Conservation (phyloP, 768 basidiomycete genomes). For the Cystoderma amianthinum region DNA sequence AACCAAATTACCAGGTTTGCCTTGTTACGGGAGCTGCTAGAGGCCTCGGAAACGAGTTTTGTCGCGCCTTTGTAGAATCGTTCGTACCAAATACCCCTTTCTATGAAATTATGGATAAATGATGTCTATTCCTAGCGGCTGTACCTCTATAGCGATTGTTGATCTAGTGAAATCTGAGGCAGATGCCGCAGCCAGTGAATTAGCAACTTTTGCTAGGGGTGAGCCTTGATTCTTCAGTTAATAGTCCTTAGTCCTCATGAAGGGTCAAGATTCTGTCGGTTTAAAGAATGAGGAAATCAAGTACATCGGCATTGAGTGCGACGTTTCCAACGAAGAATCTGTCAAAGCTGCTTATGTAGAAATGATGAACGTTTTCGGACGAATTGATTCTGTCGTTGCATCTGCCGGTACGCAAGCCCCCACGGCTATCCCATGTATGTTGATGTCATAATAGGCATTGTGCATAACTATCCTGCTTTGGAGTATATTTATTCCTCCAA, state of each 20-base stretch:
- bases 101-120: conserved; percentile 1
- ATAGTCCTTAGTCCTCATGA: neutral
- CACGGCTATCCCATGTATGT: neutral
- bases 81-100: conserved; percentile 24
- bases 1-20: conserved; percentile 84
- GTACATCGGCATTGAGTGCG: conserved; percentile 75
- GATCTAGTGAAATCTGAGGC: conserved; percentile 75
- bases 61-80: conserved; percentile 85
- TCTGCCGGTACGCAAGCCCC: conserved; percentile 59
- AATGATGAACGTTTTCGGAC: conserved; percentile 59
- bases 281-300: conserved; percentile 49
- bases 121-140: too few species aligned
- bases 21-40: conserved; percentile 90
- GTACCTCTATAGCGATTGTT: conserved; percentile 71
- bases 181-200: conserved; percentile 58
- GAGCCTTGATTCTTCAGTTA: neutral
- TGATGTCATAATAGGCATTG: conserved; percentile 47
- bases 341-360: conserved; percentile 69
- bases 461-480: conserved; percentile 83
- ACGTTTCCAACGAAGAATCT: conserved; percentile 77
- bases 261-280: conserved; percentile 40
- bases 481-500: conserved; percentile 43
- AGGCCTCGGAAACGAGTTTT: conserved; percentile 88
- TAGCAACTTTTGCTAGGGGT: conserved; percentile 28
- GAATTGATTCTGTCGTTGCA: conserved; percentile 79